Percentiles rank a stretch among this genome's conserved stretches.
Conservation (phyloP, 345 rosid genomes). For the Aurinia saxatilis region DNA sequence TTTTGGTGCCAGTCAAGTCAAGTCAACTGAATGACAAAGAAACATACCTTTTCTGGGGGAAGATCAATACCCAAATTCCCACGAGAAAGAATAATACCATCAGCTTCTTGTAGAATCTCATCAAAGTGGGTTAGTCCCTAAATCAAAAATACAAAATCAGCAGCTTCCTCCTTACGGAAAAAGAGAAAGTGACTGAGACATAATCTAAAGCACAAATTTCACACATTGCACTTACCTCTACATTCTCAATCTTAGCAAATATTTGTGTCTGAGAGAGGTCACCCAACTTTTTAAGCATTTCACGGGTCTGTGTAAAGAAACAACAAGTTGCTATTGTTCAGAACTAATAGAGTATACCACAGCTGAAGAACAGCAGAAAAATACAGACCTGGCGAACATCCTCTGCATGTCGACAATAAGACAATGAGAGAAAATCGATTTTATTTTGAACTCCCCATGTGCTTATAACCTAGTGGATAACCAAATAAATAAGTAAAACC, state of each 20-base stretch:
- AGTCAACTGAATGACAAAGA: constrained; percentile 7
- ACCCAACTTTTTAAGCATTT: constrained; percentile 66
- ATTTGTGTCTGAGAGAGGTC: constrained; percentile 89
- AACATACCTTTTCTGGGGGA: constrained; percentile 89
- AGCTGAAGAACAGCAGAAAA: background rate
- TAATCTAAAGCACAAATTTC: background rate
- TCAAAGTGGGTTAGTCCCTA: constrained; percentile 95
- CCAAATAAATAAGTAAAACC: background rate
- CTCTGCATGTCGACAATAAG: constrained; percentile 90
- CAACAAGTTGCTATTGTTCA: constrained; percentile 6
- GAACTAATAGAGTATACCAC: background rate
- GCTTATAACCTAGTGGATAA: constrained; percentile 59
- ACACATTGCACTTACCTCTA: constrained; percentile 48
- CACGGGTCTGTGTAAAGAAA: constrained; percentile 58
- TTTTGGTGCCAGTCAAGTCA: background rate
- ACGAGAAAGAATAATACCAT: constrained; percentile 96
- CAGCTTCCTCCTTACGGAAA: background rate
- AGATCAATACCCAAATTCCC: constrained; percentile 97
- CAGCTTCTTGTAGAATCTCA: constrained; percentile 97
- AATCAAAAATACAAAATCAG: background rate
- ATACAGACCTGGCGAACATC: constrained; percentile 76
- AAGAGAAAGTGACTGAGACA: background rate
- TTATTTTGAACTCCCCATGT: constrained; percentile 93
- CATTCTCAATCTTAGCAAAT: constrained; percentile 90
- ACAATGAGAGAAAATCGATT: constrained; percentile 91